Base-by-base conservation (phyloP, 225 moss, liverwort and hornwort species). In the Ulota crispa region DNA sequence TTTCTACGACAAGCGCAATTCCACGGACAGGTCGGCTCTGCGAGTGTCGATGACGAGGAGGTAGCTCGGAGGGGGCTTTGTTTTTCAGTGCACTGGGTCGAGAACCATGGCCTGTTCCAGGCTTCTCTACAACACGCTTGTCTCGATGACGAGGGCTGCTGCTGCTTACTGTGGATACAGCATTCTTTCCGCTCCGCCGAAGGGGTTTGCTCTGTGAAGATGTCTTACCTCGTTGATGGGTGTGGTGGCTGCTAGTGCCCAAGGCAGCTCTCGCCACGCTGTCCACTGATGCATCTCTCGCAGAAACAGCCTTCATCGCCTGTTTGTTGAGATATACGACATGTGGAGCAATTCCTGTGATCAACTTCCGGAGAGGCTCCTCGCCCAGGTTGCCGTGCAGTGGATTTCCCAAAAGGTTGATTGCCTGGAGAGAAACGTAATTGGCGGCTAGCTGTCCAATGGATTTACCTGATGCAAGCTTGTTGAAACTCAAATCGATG, bases 371-470 rank as follows among this genome's bases (percentile, higher is more conserved):
- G 68, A 95, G 75, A 39, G 90, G 87, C 59, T 98, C 98, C 59
- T 98, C 94, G 34, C 98, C 98, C 30, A 95, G 79, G 73, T 94
- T 95, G 41, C 90, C 88, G 80, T 91, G 92, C 45, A 98, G 65
- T 52, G 94, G 89, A 79, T 98, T 98, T 62, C 95, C 98, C 9
- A 92, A 64, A 39, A 98, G 89, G 52, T 95, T 98, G 53, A 98
- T 87, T 27, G 94, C 93, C 69, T 93, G 93, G 7, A 98, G 89
- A 32, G 98, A 92, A n/a, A 82, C 91, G 76, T 98, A 94, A 80
- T 98, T 98, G 19, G 95, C 98, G 54, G 98, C 93, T 34, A 98
- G 82, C 92, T 95, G 95, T 70, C 86, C 89, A 12, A 98, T 82
- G 18, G 93, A 89, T 70, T 94, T 95, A 3, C 83, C 85, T 14